Evolutionary conservation across 345 rosid genomes (phyloP).

Genomic region (Excoecaria agallocha): DNA sequence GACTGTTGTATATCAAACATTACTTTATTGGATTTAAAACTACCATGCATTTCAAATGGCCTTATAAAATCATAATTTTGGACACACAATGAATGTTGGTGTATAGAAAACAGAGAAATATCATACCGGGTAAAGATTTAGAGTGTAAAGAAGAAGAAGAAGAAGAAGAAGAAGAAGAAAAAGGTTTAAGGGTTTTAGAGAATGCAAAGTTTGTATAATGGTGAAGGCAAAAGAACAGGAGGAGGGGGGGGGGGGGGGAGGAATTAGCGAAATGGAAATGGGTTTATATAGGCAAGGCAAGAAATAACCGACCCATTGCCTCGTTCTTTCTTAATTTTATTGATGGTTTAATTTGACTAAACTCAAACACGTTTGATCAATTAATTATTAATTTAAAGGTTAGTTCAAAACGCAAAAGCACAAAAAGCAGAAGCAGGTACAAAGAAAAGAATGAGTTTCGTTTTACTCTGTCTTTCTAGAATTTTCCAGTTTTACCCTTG

Average conservation of each 20-base stretch:
- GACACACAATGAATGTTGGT: not conserved
- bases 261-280: slow-evolving; percentile 13
- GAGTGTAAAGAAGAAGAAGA: not conserved
- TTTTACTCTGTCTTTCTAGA: not conserved
- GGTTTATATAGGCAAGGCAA: slow-evolving; percentile 43
- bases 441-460: not conserved
- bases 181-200: not conserved
- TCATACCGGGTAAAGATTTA: slow-evolving; percentile 29
- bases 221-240: not conserved
- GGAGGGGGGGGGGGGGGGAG: slow-evolving; percentile 42
- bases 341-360: not conserved
- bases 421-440: not conserved
- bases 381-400: slow-evolving; percentile 12
- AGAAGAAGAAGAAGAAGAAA: not conserved
- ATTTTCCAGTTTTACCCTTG: slow-evolving; percentile 11
- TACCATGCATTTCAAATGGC: not conserved
- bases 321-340: not conserved
- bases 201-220: not conserved
- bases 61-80: not conserved
- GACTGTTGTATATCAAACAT: no score
- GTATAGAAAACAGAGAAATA: not conserved
- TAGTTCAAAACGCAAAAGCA: not conserved
- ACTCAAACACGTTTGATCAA: slow-evolving; percentile 12
- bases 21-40: no score
- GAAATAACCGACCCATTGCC: not conserved